These are phyloP conservation scores for Drosera capensis DNA, from an alignment of 148 eudicot genomes.

Conservation along the genomic window DNA sequence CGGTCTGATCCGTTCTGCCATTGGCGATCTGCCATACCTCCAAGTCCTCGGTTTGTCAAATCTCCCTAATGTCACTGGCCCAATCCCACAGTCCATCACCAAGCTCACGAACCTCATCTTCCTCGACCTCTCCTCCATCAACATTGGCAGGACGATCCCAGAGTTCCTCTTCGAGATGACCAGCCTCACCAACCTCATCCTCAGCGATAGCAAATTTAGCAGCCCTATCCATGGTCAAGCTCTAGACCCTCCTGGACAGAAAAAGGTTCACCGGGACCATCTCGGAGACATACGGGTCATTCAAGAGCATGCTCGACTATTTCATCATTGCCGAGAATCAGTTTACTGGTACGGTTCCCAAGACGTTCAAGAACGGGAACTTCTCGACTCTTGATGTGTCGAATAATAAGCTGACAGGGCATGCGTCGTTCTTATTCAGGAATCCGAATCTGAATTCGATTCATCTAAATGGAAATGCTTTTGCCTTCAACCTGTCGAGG, in stretches of 20 bases:
- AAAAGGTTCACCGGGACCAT: constrained; percentile 34
- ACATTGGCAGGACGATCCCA: constrained; percentile 25
- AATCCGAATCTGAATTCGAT: neutral
- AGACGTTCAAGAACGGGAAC: constrained; percentile 7
- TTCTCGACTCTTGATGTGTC: constrained; percentile 9
- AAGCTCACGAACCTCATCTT: constrained; percentile 6
- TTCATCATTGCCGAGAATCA: neutral
- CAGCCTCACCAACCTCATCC: constrained; percentile 14
- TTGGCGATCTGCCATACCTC: constrained; percentile 16
- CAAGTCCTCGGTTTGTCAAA: constrained; percentile 11
- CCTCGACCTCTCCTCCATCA: constrained; percentile 14
- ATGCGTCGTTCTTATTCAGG: constrained; percentile 27
- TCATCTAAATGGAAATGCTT: constrained; percentile 16
- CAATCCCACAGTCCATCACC: constrained; percentile 13
- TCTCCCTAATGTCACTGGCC: constrained; percentile 19
- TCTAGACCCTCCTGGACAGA: constrained; percentile 12
- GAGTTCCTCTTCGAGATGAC: constrained; percentile 18
- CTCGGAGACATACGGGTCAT: constrained; percentile 17
- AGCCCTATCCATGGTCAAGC: constrained; percentile 21
- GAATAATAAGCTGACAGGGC: constrained; percentile 23
- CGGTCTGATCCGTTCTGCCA: constrained; percentile 1
- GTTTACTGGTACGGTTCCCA: constrained; percentile 18
- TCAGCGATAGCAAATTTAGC: constrained; percentile 17
- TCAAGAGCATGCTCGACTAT: constrained; percentile 1
- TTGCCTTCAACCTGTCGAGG: constrained; percentile 19